A percentile compares a stretch with the other conserved stretches of the same genome.
Conservation (phyloP, 169 alveolate species). For the Cryptosporidium viatorum region DNA sequence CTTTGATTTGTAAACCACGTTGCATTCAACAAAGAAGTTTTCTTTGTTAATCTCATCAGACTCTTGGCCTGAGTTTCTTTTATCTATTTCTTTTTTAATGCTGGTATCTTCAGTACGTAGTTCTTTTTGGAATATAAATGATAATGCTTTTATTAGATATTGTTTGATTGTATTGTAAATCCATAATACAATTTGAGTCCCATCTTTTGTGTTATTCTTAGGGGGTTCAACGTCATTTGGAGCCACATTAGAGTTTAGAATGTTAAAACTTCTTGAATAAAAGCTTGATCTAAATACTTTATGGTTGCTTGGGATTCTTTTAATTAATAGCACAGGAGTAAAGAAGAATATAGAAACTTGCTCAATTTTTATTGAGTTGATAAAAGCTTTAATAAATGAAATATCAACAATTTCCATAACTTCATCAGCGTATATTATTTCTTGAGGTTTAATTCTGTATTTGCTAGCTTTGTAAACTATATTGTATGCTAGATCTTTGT, state of each 20-base stretch:
- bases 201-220: neutral
- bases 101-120: neutral
- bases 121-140: constrained; percentile 22
- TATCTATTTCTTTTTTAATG: neutral
- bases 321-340: neutral
- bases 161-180: constrained; percentile 28
- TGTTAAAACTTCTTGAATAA: neutral
- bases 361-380: constrained; percentile 21
- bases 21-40: constrained; percentile 24
- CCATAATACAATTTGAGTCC: neutral
- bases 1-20: neutral
- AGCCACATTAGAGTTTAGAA: neutral
- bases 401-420: constrained; percentile 27
- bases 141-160: neutral
- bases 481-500: constrained; percentile 47
- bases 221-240: neutral
- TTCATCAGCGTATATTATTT: constrained; percentile 42
- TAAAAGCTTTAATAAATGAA: constrained; percentile 9
- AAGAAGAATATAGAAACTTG: constrained; percentile 29
- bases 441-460: constrained; percentile 29
- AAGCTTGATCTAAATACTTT: constrained; percentile 7
- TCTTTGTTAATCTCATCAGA: neutral
- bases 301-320: neutral
- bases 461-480: constrained; percentile 39
- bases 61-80: neutral